Evolutionary conservation across 306 rosid species (phyloP), one percentile per base, ranked within the genome.

Genomic region (Acmispon strigosus): DNA sequence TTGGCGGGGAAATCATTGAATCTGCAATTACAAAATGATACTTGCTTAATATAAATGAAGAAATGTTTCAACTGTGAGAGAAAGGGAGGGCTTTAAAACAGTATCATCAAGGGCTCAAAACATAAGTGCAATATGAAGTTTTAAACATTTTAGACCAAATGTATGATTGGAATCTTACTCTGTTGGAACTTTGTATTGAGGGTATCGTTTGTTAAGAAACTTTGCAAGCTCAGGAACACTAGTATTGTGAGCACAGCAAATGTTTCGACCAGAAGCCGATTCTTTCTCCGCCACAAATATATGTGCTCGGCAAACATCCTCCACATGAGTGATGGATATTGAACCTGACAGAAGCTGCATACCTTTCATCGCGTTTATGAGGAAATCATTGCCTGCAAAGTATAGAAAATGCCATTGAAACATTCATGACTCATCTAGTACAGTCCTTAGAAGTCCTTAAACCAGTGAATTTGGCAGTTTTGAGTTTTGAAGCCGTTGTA

Each of bases 271-370:
- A 43, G 88, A 84, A 66, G 92, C 96, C 8, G 96, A 83, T 80
- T 91, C 89, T 56, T 85, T 91, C 88, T 91, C 97, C 0, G 96
- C 97, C 73, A 91, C 29, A 70, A 86, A 82, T 32, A 91, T 67
- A 8, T 91, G 96, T 62, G 97, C 97, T 55, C 80, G 74, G 78
- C 88, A 85, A 67, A 85, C 77, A 79, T 91, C 96, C 74, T 86
- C 91, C 54, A 88, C 97, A 64, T 91, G 97, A 39, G 89, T 32
- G 6, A 88, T 71, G 48, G 89, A 85, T 52, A 91, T 72, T 3
- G 96, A 88, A 29, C 96, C 96, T 6, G 92, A 85, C 29, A 91
- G 81, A 61, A 80, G 22, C 67, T 91, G 92, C 96, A 91, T 82
- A 4, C 90, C 92, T 63, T 87, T 91, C 78, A 88, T 19, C 13